Percentiles rank a stretch among this genome's conserved stretches.
Evolutionary conservation across 768 basidiomycete species (phyloP).

Genomic region (Phlebiopsis gigantea): DNA sequence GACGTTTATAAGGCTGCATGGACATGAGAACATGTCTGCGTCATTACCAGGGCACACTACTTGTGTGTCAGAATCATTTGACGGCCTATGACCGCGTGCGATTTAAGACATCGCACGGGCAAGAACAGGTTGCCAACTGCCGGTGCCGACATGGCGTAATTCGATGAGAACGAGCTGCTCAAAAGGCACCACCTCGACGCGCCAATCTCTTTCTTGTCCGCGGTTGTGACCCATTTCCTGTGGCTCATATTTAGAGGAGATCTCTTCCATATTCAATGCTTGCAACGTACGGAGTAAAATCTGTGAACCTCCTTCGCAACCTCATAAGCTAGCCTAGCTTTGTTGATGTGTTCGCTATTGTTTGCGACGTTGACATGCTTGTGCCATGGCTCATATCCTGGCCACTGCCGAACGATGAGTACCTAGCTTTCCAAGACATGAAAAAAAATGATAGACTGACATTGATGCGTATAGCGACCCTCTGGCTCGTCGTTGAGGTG

Average conservation of each 20-base stretch:
- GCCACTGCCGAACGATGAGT: constrained; percentile 3
- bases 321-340: not conserved
- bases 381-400: constrained; percentile 8
- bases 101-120: too few species aligned
- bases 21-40: too few species aligned
- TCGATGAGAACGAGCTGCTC: not conserved
- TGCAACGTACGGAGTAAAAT: not conserved
- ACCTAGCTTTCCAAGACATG: not conserved
- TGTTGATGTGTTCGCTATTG: not conserved
- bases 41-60: too few species aligned
- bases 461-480: constrained; percentile 3
- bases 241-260: not conserved
- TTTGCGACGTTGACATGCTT: constrained; percentile 1
- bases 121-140: not conserved
- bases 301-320: not conserved
- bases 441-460: not conserved
- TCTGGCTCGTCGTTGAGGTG: not conserved
- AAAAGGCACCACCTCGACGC: not conserved
- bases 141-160: not conserved
- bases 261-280: not conserved
- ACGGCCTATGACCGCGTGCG: too few species aligned
- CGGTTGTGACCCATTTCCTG: not conserved
- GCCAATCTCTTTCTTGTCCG: not conserved
- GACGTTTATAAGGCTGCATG: too few species aligned
- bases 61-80: too few species aligned